Base-by-base conservation (phyloP, 106 monocot genomes). In the Alisma plantagoaquatica region DNA sequence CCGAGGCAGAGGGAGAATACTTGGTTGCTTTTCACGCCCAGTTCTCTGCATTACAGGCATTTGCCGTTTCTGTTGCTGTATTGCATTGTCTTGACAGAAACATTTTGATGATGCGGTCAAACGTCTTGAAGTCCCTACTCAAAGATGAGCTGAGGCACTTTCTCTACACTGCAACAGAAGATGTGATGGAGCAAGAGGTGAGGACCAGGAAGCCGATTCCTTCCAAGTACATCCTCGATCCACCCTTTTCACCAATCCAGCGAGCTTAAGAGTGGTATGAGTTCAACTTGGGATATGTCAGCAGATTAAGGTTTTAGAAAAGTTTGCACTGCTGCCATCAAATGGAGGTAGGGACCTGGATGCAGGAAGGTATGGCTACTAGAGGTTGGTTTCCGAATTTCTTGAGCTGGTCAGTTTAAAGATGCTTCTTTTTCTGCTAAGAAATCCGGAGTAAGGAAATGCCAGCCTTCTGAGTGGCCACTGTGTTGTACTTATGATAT, bases 21-120 rank as follows among this genome's bases (percentile, higher is more conserved):
- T 51, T 45, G 24, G 60, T 69, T 16, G 25, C 60, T 20, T 69
- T 69, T 33, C 69, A 69, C 50, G 61, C 60, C 0, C 51, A 61
- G 33, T 54, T 69, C 23, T 44, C 69, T 1, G 38, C 60, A 4
- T 53, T 69, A 43, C 69, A 69, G 32, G 69, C 69, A 29, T 69
- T 69, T 45, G 60, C 69, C 10, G 46, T 69, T 2, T 60, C 53
- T 33, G 69, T 69, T 41, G 69, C 69, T 24, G 45, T 52, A 8
- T 18, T 69, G 20, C 60, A 69, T 31, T 28, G 51, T 11, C 11
- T 61, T 12, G 68, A 59, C 5, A 58, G 1, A 20, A 29, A 30
- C 18, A 29, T 18, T 14, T 43, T 42, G 9, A 44, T 18, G 22
- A 24, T 54, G n/a, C 69, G 45, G 15, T 31, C 60, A 10, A 69